Percentiles rank a stretch among this genome's conserved stretches.
Conservation (phyloP, 345 rosid species). For the Clarkia xantiana region DNA sequence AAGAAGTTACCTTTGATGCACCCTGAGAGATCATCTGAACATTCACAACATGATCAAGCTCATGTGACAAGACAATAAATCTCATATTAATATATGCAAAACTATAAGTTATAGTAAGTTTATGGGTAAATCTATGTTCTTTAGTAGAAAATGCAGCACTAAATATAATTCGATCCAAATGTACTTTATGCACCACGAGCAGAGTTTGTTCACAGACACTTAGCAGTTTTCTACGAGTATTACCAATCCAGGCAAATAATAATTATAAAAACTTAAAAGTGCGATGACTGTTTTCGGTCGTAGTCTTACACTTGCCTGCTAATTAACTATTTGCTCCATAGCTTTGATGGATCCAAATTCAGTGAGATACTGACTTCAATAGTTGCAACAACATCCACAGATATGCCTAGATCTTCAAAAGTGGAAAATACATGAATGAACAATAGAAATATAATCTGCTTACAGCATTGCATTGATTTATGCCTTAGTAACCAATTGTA, state of each 20-base stretch:
- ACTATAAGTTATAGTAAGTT: too few species aligned
- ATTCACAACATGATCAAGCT: conserved; percentile 94
- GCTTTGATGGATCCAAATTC: conserved; percentile 90
- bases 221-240: too few species aligned
- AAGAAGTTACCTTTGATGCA: conserved; percentile 72
- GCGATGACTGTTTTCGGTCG: too few species aligned
- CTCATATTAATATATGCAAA: too few species aligned
- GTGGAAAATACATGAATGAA: conserved; percentile 58
- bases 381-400: conserved; percentile 97
- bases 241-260: too few species aligned
- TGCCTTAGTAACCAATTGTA: conserved; percentile 3
- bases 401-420: conserved; percentile 90
- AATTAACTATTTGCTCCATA: conserved; percentile 95
- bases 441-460: not conserved
- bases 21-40: conserved; percentile 99
- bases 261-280: too few species aligned
- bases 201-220: too few species aligned
- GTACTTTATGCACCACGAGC: too few species aligned
- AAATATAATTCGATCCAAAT: too few species aligned
- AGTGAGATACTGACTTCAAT: conserved; percentile 98
- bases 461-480: not conserved
- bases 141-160: too few species aligned
- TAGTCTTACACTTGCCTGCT: conserved; percentile 93
- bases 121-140: too few species aligned
- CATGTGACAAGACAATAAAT: too few species aligned